Conservation (phyloP, 176 grass and related monocot species). For the Bothriochloa decipiens region DNA sequence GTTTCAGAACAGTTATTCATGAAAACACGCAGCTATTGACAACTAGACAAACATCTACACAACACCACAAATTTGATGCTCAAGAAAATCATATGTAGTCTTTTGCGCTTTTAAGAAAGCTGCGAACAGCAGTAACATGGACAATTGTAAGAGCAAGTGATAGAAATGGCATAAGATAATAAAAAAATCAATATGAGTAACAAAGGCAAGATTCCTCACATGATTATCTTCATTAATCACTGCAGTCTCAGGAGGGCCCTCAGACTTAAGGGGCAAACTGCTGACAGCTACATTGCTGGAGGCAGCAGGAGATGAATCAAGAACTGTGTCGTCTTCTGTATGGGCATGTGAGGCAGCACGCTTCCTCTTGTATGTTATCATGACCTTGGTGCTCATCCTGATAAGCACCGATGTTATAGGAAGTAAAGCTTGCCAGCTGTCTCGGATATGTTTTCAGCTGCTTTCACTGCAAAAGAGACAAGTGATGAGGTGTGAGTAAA, state of each 20-base stretch:
- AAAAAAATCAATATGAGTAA: background rate
- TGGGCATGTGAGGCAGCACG: slow-evolving; percentile 27
- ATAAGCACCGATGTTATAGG: background rate
- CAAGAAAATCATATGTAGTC: background rate
- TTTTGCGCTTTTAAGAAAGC: background rate
- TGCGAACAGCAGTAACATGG: background rate
- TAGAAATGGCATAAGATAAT: background rate
- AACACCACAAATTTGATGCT: background rate
- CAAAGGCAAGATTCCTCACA: slow-evolving; percentile 43
- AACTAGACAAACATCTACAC: background rate
- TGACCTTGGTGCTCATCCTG: slow-evolving; percentile 49
- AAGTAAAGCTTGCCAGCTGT: background rate
- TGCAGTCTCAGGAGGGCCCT: background rate
- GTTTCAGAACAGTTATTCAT: background rate
- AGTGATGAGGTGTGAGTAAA: slow-evolving; percentile 28
- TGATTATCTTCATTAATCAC: slow-evolving; percentile 31
- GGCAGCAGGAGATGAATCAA: slow-evolving; percentile 29
- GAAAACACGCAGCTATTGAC: background rate
- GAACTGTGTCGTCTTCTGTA: slow-evolving; percentile 1
- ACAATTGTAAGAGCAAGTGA: background rate
- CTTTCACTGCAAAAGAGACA: slow-evolving; percentile 22
- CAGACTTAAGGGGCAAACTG: background rate
- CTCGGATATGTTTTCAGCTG: background rate
- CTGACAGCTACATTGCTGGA: slow-evolving; percentile 7
- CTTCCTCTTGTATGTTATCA: slow-evolving; percentile 74